Percentiles rank a stretch among this genome's conserved stretches.
These are phyloP conservation scores for Peziza echinospora DNA, from an alignment of 495 filamentous ascomycete species.

Conservation along the genomic window DNA sequence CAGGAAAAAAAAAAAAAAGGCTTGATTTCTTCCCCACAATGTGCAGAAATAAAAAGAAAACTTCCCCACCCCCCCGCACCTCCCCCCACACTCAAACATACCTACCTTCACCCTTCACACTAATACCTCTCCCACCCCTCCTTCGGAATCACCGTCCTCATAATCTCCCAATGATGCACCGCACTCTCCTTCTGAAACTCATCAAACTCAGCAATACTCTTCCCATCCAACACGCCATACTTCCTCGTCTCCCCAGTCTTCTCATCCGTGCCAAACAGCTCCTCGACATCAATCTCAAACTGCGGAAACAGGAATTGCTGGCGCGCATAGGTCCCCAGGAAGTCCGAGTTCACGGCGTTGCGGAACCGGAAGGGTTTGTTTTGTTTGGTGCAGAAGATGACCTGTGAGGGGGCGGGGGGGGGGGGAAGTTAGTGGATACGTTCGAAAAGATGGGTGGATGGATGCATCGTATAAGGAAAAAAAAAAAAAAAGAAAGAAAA, in stretches of 20 bases:
- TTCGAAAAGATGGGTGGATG: too few species aligned
- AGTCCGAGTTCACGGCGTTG: conserved; percentile 40
- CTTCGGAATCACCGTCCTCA: conserved; percentile 61
- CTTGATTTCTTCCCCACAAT: too few species aligned
- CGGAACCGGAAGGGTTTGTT: conserved; percentile 40
- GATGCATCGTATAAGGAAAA: too few species aligned
- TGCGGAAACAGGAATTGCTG: conserved; percentile 46
- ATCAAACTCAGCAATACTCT: conserved; percentile 37
- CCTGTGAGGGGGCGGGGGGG: conserved; percentile 10
- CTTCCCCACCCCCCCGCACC: too few species aligned
- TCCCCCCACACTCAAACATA: too few species aligned
- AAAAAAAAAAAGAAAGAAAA: too few species aligned
- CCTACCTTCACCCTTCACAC: too few species aligned
- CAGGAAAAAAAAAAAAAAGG: too few species aligned
- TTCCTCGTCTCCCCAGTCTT: conserved; percentile 14
- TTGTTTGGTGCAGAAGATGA: conserved; percentile 46
- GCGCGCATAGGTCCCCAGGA: conserved; percentile 46
- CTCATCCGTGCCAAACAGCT: conserved; percentile 25
- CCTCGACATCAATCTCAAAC: conserved; percentile 41
- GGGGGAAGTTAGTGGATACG: conserved; percentile 6
- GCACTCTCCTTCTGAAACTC: conserved; percentile 54
- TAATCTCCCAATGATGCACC: conserved; percentile 70
- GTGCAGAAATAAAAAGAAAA: too few species aligned
- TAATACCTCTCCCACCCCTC: conserved; percentile 50
- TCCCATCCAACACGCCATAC: conserved; percentile 26